Percentiles rank a stretch among this genome's conserved stretches.
phyloP scores from a whole-genome alignment of 1,139 yeast genomes.

The Wickerhamomyces sp. region DNA sequence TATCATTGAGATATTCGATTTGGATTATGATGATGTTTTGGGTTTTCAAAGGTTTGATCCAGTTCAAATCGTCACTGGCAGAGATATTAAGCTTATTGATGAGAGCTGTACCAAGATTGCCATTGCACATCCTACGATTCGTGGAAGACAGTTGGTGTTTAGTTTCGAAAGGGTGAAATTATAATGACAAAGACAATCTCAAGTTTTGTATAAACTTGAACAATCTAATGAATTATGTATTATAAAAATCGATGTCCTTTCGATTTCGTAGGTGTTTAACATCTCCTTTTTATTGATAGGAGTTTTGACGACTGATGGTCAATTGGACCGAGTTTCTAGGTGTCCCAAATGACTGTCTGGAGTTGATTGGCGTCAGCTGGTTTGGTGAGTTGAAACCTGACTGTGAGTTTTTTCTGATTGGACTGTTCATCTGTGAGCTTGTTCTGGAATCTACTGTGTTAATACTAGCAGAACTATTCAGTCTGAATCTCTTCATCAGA shows the following conservation, averaged over 20 bases:
- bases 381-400: slow-evolving; percentile 19
- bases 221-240: no score
- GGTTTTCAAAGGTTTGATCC: slow-evolving; percentile 34
- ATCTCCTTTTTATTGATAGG: slow-evolving; percentile 8
- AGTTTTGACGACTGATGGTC: slow-evolving; percentile 18
- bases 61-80: slow-evolving; percentile 72
- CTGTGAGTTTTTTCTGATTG: slow-evolving; percentile 11
- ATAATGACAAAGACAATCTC: background rate
- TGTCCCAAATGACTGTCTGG: slow-evolving; percentile 22
- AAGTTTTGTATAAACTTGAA: no score
- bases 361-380: slow-evolving; percentile 23
- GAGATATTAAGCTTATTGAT: slow-evolving; percentile 48
- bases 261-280: no score
- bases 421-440: slow-evolving; percentile 5
- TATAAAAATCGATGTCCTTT: no score
- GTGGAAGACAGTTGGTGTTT: slow-evolving; percentile 55
- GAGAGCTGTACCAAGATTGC: slow-evolving; percentile 41
- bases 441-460: slow-evolving; percentile 13
- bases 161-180: slow-evolving; percentile 7
- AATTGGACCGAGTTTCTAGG: slow-evolving; percentile 18
- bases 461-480: slow-evolving; percentile 19
- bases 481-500: slow-evolving; percentile 38
- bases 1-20: slow-evolving; percentile 62
- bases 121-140: slow-evolving; percentile 67
- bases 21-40: slow-evolving; percentile 44